Conservation (phyloP, 2,329 filamentous ascomycete species). For the Neopestalotiopsis sp. region DNA sequence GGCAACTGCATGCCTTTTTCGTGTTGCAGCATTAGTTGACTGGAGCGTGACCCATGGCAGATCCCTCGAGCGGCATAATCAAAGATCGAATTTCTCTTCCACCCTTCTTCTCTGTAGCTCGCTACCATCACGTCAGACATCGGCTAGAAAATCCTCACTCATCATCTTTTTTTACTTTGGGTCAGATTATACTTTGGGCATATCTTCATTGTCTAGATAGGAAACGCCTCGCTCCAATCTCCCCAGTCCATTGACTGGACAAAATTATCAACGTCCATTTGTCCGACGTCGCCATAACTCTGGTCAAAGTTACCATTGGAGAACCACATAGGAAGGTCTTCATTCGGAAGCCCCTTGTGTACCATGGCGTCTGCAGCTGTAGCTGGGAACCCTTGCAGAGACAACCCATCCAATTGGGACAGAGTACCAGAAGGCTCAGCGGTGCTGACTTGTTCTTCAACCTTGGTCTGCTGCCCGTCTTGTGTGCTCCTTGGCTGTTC, state of each 20-base stretch:
- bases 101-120: too few species aligned
- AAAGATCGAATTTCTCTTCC: too few species aligned
- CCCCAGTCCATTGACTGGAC: neutral
- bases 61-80: too few species aligned
- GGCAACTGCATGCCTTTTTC: too few species aligned
- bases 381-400: neutral
- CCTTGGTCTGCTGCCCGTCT: neutral
- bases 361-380: neutral
- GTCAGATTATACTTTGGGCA: too few species aligned
- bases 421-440: neutral
- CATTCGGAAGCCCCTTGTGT: neutral
- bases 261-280: neutral
- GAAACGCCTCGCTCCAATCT: neutral
- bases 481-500: neutral
- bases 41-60: too few species aligned
- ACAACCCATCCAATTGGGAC: neutral
- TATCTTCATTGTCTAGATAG: neutral
- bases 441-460: neutral
- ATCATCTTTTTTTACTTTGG: too few species aligned
- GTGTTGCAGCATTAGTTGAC: too few species aligned
- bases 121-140: too few species aligned
- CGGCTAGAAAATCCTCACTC: too few species aligned
- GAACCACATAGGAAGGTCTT: neutral
- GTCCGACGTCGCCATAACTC: neutral
- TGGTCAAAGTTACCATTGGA: neutral